phyloP scores from a whole-genome alignment of 768 basidiomycete genomes.

The Hericium coralloides region DNA sequence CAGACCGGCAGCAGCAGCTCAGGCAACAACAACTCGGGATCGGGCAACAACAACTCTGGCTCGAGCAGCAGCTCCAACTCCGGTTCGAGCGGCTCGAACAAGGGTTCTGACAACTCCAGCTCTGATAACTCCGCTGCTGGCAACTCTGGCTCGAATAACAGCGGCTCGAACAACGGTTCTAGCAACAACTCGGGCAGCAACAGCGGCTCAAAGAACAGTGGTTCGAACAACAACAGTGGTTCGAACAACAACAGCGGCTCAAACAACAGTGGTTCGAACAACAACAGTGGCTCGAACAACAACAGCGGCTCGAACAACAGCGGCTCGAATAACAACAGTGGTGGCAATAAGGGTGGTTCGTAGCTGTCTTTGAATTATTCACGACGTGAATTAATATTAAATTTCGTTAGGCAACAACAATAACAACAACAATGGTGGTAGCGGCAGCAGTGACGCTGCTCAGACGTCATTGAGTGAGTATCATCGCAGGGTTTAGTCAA shows the following conservation, averaged over 20 bases:
- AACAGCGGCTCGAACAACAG: neutral
- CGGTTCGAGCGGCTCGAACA: neutral
- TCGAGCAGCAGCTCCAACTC: neutral
- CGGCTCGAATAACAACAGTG: neutral
- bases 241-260: neutral
- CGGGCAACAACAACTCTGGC: neutral
- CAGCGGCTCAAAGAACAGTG: neutral
- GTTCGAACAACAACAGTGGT: neutral
- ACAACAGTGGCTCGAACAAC: neutral
- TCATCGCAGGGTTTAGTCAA: neutral
- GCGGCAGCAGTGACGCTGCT: conserved; percentile 21
- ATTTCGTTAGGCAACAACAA: neutral
- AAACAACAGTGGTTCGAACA: neutral
- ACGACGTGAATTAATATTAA: too few species aligned
- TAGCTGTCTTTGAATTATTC: too few species aligned
- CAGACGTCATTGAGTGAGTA: conserved; percentile 29
- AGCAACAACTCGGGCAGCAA: neutral
- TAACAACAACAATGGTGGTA: conserved; percentile 17
- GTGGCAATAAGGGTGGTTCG: neutral
- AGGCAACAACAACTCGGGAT: neutral
- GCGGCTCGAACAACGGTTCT: neutral
- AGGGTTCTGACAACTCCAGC: neutral
- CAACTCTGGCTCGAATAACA: neutral
- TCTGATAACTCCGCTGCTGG: neutral
- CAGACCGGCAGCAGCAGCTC: neutral